These are phyloP conservation scores for Hemerocallis citrina DNA, from an alignment of 106 monocot species.

Conservation along the genomic window DNA sequence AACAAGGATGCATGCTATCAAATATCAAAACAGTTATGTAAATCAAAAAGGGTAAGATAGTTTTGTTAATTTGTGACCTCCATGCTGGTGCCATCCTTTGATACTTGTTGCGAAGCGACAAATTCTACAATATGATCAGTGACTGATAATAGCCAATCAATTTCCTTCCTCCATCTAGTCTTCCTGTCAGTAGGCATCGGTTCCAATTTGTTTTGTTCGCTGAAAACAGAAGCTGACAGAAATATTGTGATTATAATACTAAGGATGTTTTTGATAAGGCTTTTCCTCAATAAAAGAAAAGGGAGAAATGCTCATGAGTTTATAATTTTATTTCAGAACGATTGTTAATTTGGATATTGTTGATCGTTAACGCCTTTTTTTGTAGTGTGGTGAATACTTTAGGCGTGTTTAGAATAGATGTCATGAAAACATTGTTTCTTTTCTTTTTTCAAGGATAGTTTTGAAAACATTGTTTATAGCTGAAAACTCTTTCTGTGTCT, in stretches of 20 bases:
- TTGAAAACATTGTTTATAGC: too few relatives aligned
- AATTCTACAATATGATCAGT: slow-evolving; percentile 83
- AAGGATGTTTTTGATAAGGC: background rate
- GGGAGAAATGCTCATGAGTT: too few relatives aligned
- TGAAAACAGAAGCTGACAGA: slow-evolving; percentile 81
- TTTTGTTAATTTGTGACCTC: slow-evolving; percentile 33
- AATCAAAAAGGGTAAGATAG: background rate
- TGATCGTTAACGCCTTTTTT: background rate
- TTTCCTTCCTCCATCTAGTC: slow-evolving; percentile 65
- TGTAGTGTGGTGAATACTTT: background rate
- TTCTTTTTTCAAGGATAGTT: too few relatives aligned
- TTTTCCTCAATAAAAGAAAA: too few relatives aligned
- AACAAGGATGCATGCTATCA: background rate
- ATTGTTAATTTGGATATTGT: too few relatives aligned
- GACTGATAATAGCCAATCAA: slow-evolving; percentile 77
- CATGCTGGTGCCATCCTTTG: slow-evolving; percentile 55
- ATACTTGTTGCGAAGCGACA: slow-evolving; percentile 56
- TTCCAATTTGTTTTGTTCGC: slow-evolving; percentile 67
- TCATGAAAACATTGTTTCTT: too few relatives aligned
- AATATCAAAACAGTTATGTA: too few relatives aligned
- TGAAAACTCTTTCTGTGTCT: too few relatives aligned
- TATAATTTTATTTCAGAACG: too few relatives aligned
- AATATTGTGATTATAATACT: background rate
- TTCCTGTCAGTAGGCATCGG: slow-evolving; percentile 71
- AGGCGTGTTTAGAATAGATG: background rate